Evolutionary conservation across 2,329 filamentous ascomycete species (phyloP).

Genomic region (Ceratocystis smalleyi): DNA sequence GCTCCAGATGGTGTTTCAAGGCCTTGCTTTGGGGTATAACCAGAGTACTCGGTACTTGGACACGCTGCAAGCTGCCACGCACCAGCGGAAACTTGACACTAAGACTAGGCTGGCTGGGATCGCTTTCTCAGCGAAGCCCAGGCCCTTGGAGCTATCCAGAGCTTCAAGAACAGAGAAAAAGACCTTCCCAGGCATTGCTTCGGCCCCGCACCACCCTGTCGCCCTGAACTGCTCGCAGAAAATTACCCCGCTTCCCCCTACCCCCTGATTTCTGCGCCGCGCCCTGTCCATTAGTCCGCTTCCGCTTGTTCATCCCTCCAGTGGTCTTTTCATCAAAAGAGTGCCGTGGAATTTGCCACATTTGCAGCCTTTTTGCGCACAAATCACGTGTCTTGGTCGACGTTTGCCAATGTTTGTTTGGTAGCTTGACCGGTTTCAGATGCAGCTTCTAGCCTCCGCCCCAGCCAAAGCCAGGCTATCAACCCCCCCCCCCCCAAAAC

Average conservation of each 20-base stretch:
- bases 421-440: not conserved
- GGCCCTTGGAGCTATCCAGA: not conserved
- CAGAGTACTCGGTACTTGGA: not conserved
- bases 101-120: not conserved
- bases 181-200: not conserved
- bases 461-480: not conserved
- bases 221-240: constrained; percentile 8
- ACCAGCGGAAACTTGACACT: not conserved
- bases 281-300: not conserved
- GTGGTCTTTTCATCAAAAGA: too few species aligned
- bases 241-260: constrained; percentile 10
- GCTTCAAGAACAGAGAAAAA: not conserved
- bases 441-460: not conserved
- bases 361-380: not conserved
- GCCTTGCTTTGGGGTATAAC: not conserved
- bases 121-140: not conserved
- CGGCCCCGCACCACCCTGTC: constrained; percentile 3
- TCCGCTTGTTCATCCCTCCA: not conserved
- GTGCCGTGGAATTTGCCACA: not conserved
- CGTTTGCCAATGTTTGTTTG: too few species aligned
- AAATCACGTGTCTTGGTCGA: not conserved
- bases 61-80: not conserved
- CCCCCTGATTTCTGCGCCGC: constrained; percentile 5
- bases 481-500: too few species aligned
- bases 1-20: not conserved